Conservation (phyloP, 768 basidiomycete species). For the Pleurotus ostreatus region DNA sequence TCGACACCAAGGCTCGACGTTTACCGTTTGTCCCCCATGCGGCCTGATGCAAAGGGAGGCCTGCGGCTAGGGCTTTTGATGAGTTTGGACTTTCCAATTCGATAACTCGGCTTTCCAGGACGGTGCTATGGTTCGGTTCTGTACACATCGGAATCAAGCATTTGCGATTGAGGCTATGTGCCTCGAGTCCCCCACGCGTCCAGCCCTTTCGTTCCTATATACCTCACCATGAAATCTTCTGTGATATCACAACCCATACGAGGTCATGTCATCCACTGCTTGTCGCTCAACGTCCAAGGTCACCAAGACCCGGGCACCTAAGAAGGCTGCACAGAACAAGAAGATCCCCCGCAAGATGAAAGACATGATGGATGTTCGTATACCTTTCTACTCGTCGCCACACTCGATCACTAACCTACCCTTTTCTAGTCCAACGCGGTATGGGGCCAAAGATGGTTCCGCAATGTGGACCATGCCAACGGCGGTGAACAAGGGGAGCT, state of each 20-base stretch:
- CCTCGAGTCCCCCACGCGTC: conserved; percentile 4
- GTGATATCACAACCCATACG: not conserved
- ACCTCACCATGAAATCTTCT: not conserved
- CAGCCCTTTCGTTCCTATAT: not conserved
- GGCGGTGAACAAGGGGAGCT: conserved; percentile 1
- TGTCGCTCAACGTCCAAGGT: not conserved
- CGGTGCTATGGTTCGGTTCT: not conserved
- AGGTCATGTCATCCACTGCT: no score
- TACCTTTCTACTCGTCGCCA: not conserved
- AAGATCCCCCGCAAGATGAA: conserved; percentile 1
- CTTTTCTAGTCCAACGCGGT: not conserved
- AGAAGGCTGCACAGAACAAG: conserved; percentile 1
- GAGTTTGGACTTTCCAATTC: not conserved
- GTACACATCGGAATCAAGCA: conserved; percentile 6
- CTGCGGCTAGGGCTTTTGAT: not conserved
- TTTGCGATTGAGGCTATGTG: conserved; percentile 8
- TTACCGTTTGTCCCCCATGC: conserved; percentile 1
- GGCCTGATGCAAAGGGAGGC: not conserved
- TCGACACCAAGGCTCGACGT: not conserved
- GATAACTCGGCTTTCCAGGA: not conserved
- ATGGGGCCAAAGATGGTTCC: conserved; percentile 8
- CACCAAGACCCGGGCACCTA: not conserved
- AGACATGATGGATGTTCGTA: not conserved
- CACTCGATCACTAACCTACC: not conserved
- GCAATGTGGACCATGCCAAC: not conserved